Evolutionary conservation across 2,329 filamentous ascomycete genomes (phyloP).

Genomic region (Tolypocladium tundrense): DNA sequence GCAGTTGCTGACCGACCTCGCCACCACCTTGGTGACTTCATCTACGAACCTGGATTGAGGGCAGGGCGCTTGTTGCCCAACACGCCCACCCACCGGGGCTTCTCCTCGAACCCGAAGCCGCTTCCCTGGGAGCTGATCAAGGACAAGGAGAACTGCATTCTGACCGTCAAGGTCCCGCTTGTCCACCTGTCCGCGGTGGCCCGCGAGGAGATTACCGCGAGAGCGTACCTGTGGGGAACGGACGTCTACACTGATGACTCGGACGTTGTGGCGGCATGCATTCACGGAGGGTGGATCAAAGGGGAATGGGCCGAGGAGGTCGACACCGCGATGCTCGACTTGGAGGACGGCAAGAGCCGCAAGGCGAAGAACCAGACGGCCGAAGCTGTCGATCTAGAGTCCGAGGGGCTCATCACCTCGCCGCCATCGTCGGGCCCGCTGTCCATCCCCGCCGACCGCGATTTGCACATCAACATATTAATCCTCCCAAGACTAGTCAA

Average conservation of each 20-base stretch:
- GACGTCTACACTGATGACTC: constrained; percentile 95
- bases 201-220: constrained; percentile 73
- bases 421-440: constrained; percentile 54
- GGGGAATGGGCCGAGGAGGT: constrained; percentile 79
- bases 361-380: constrained; percentile 18
- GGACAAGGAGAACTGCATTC: constrained; percentile 76
- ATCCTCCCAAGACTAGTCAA: constrained; percentile 70
- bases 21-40: constrained; percentile 71
- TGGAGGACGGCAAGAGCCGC: constrained; percentile 27
- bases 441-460: constrained; percentile 54
- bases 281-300: constrained; percentile 86
- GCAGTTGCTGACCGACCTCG: constrained; percentile 61
- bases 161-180: constrained; percentile 78
- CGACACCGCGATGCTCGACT: constrained; percentile 55
- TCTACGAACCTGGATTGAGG: constrained; percentile 64
- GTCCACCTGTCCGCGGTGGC: constrained; percentile 60
- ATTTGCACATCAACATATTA: constrained; percentile 78
- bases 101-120: constrained; percentile 52
- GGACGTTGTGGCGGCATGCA: constrained; percentile 82
- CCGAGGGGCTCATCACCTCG: constrained; percentile 34
- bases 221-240: constrained; percentile 81
- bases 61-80: constrained; percentile 35
- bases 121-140: constrained; percentile 64
- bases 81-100: constrained; percentile 29
- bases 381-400: constrained; percentile 23